Percentiles rank a stretch among this genome's conserved stretches.
Conservation (phyloP, 257 asterid species). For the Buddleja alternifolia region DNA sequence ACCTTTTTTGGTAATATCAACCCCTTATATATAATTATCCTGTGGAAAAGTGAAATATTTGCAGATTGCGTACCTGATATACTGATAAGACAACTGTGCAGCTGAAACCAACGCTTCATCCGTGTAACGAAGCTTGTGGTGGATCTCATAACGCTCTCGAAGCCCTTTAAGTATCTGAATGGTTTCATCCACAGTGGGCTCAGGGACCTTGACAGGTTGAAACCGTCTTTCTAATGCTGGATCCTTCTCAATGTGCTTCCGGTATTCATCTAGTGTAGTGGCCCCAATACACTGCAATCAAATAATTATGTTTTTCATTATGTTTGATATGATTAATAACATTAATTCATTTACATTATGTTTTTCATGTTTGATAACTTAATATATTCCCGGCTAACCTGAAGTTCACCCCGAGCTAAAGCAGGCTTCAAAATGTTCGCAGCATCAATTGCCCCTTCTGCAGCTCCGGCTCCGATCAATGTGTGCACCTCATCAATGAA, state of each 20-base stretch:
- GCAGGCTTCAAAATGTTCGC: slow-evolving; percentile 97
- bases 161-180: slow-evolving; percentile 91
- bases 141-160: slow-evolving; percentile 89
- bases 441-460: slow-evolving; percentile 97
- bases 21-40: not conserved
- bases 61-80: slow-evolving; percentile 65
- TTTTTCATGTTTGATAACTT: slow-evolving; percentile 12
- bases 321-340: slow-evolving; percentile 7
- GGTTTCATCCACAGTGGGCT: slow-evolving; percentile 93
- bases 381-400: slow-evolving; percentile 51
- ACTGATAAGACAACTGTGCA: slow-evolving; percentile 85
- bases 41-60: not conserved
- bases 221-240: slow-evolving; percentile 94
- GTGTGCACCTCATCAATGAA: slow-evolving; percentile 98
- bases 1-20: too few relatives aligned
- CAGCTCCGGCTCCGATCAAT: slow-evolving; percentile 98
- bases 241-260: slow-evolving; percentile 94
- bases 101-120: slow-evolving; percentile 90
- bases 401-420: slow-evolving; percentile 94
- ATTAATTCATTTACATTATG: not conserved
- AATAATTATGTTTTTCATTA: not conserved
- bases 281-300: slow-evolving; percentile 91
- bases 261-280: slow-evolving; percentile 88
- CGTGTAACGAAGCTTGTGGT: slow-evolving; percentile 96
- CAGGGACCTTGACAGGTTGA: slow-evolving; percentile 97